Evolutionary conservation across 2,329 filamentous ascomycete genomes (phyloP), one percentile per base, ranked within the genome.

Genomic region (Fusarium mexicanum): DNA sequence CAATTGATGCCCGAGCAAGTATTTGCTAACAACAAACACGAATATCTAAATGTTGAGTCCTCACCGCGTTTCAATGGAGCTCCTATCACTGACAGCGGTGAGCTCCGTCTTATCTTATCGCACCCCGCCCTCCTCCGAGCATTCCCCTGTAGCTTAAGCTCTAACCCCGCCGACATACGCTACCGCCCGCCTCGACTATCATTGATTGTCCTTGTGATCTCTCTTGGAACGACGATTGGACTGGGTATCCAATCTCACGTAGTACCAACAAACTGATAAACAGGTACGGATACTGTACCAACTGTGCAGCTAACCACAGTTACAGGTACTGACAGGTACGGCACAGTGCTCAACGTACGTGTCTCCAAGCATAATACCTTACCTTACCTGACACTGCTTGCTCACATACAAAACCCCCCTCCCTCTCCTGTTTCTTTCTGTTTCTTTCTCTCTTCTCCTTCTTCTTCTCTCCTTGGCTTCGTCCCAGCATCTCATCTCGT

Each of bases 101-200:
- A 79, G 77, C 76, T 79, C 77, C 77, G 77, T 72, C 76, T 79
- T 79, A 79, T 79, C 78, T 79, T 79, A 79, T 79, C 77, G 69
- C 55, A 64, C 72, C 59, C 70, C 67, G 69, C 75, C 70, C 64
- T 69, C 61, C 74, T 70, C 67, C 73, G 72, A 53, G 46, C 70
- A 58, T 64, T 64, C 62, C 67, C 67, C 73, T 62, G 64, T 51
- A 71, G 58, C 60, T 62, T 60, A 69, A 74, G 72, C 72, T 74
- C 67, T 71, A 55, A 69, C 74, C 67, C 70, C 74, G 63, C 75
- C 61, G 53, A 64, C 51, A 26, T 54, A 38, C 51, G 51, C 66
- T 69, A 47, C 69, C 69, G 57, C 61, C 51, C 62, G 50, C 26
- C n/a, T 60, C 44, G 31, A 51, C 43, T 55, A 41, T 55, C 51